phyloP scores from a whole-genome alignment of 1,139 yeast genomes.

The Debaryomycetaceae sp. region DNA sequence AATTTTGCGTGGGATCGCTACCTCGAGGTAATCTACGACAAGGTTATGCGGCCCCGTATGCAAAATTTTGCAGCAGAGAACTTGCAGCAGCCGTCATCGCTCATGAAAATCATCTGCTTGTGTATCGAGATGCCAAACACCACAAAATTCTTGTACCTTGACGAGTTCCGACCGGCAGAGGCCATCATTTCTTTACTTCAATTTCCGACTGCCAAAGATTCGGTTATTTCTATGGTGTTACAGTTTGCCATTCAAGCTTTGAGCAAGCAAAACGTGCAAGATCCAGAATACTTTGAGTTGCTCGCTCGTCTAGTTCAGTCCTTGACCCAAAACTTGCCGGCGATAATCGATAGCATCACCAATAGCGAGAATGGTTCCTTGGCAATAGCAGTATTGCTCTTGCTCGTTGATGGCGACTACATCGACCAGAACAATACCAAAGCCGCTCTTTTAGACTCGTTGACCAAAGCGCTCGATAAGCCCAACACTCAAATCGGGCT shows the following conservation, averaged over 20 bases:
- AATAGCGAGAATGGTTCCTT: slow-evolving; percentile 42
- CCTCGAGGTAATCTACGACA: slow-evolving; percentile 38
- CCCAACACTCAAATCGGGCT: slow-evolving; percentile 45
- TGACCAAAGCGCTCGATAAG: slow-evolving; percentile 53
- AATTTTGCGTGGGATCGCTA: slow-evolving; percentile 46
- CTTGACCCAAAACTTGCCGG: slow-evolving; percentile 41
- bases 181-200: slow-evolving; percentile 48
- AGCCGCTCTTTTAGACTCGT: slow-evolving; percentile 42
- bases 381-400: slow-evolving; percentile 42
- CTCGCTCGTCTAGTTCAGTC: slow-evolving; percentile 48
- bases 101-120: slow-evolving; percentile 54
- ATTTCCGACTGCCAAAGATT: slow-evolving; percentile 51
- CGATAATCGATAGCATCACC: slow-evolving; percentile 30
- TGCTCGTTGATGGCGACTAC: slow-evolving; percentile 49
- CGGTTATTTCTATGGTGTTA: slow-evolving; percentile 49
- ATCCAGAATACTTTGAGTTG: slow-evolving; percentile 35
- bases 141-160: slow-evolving; percentile 42
- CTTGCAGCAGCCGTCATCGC: slow-evolving; percentile 70
- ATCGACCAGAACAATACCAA: slow-evolving; percentile 50
- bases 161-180: slow-evolving; percentile 42
- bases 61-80: slow-evolving; percentile 62
- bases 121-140: slow-evolving; percentile 48
- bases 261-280: slow-evolving; percentile 25
- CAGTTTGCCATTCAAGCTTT: slow-evolving; percentile 41
- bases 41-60: slow-evolving; percentile 58